Evolutionary conservation across 2,329 filamentous ascomycete species (phyloP).

Genomic region (Diplodia corticola): DNA sequence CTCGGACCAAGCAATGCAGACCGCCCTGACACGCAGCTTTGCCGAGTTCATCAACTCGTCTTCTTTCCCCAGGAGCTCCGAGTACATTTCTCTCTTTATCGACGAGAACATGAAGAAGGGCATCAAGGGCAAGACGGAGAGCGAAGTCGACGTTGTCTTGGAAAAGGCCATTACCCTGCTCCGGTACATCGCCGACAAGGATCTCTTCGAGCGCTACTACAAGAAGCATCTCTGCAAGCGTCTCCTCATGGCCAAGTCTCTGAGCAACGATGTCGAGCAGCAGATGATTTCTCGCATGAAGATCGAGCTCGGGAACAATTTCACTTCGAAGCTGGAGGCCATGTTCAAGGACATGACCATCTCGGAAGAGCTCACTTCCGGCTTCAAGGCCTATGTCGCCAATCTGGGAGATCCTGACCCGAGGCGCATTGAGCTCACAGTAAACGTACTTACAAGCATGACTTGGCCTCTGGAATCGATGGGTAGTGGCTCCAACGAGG

Average conservation of each 20-base stretch:
- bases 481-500: conserved; percentile 56
- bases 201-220: conserved; percentile 95
- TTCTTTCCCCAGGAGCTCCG: conserved; percentile 74
- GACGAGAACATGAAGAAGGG: conserved; percentile 95
- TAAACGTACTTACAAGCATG: conserved; percentile 87
- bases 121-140: conserved; percentile 88
- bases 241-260: conserved; percentile 82
- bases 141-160: conserved; percentile 77
- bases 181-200: conserved; percentile 86
- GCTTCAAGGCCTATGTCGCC: conserved; percentile 71
- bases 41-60: conserved; percentile 83
- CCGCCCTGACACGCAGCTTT: conserved; percentile 82
- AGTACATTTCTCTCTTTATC: conserved; percentile 94
- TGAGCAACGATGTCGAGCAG: conserved; percentile 89
- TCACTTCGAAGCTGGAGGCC: conserved; percentile 88
- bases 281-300: conserved; percentile 98
- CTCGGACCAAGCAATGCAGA: conserved; percentile 75
- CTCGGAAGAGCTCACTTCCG: conserved; percentile 76
- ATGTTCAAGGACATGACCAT: conserved; percentile 98
- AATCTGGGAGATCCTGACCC: conserved; percentile 57
- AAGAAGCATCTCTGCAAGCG: conserved; percentile 93
- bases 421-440: conserved; percentile 72
- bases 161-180: conserved; percentile 89
- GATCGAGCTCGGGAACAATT: conserved; percentile 90
- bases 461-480: conserved; percentile 94